A percentile compares a stretch with the other conserved stretches of the same genome.
phyloP scores from a whole-genome alignment of 2,329 filamentous ascomycete species.

The Lecanosticta acicola region DNA sequence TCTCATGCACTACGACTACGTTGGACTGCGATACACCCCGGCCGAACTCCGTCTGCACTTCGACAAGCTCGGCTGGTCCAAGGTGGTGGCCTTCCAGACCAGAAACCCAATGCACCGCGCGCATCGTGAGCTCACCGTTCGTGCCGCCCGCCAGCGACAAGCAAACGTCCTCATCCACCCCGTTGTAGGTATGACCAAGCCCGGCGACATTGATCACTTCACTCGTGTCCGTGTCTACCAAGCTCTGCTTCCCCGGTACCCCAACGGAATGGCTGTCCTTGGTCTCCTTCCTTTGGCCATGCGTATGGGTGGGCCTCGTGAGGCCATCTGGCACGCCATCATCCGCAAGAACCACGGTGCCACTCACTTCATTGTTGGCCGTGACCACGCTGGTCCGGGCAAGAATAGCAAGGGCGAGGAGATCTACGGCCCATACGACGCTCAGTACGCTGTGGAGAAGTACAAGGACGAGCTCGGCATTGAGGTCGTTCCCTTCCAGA shows the following conservation, averaged over 20 bases:
- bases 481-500: constrained; percentile 98
- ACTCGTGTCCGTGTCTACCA: constrained; percentile 98
- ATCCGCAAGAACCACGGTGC: constrained; percentile 99
- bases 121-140: constrained; percentile 94
- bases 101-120: constrained; percentile 98
- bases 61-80: constrained; percentile 98
- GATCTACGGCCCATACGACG: constrained; percentile 97
- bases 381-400: constrained; percentile 94
- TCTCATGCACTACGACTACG: constrained; percentile 97
- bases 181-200: constrained; percentile 96
- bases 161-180: constrained; percentile 99
- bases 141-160: constrained; percentile 88
- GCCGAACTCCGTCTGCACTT: constrained; percentile 94
- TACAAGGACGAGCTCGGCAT: constrained; percentile 96
- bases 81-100: constrained; percentile 98
- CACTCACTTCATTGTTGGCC: constrained; percentile 98
- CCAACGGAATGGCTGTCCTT: constrained; percentile 97
- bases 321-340: constrained; percentile 99
- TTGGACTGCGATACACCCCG: constrained; percentile 90
- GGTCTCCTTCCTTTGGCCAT: constrained; percentile 93
- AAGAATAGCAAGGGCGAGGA: constrained; percentile 97
- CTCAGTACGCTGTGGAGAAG: constrained; percentile 92
- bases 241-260: constrained; percentile 90
- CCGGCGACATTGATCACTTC: constrained; percentile 99
- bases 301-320: constrained; percentile 97